phyloP scores from a whole-genome alignment of 176 grass and related monocot genomes.

The Juncus inflexus region DNA sequence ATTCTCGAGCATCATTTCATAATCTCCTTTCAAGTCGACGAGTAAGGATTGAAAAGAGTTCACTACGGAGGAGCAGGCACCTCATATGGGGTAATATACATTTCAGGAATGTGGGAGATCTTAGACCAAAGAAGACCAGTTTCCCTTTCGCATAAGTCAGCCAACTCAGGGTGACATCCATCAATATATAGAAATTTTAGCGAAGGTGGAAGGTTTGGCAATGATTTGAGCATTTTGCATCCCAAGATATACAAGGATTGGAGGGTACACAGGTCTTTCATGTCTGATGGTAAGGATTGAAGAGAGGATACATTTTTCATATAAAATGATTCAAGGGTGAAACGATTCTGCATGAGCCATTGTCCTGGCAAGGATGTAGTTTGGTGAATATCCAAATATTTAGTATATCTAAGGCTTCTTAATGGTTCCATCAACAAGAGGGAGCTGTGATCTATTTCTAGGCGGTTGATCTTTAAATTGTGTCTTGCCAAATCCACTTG shows the following conservation, averaged over 20 bases:
- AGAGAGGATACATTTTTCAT: slow-evolving; percentile 5
- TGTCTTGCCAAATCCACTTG: background rate
- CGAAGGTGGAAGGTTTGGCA: slow-evolving; percentile 15
- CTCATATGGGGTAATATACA: slow-evolving; percentile 6
- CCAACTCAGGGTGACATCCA: slow-evolving; percentile 2
- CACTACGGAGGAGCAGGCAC: too few relatives aligned
- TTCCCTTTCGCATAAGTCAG: background rate
- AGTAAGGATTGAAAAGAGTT: too few relatives aligned
- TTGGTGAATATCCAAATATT: slow-evolving; percentile 1
- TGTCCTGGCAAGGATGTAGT: slow-evolving; percentile 11
- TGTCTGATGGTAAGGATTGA: background rate
- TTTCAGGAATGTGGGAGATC: background rate
- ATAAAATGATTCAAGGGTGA: background rate
- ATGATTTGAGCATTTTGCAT: background rate
- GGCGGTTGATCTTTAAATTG: background rate
- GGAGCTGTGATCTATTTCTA: slow-evolving; percentile 2
- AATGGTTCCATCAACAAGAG: slow-evolving; percentile 12
- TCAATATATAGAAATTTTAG: background rate
- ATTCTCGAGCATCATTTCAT: too few relatives aligned
- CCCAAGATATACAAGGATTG: background rate
- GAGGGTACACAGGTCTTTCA: background rate
- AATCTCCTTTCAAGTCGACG: too few relatives aligned
- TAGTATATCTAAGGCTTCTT: slow-evolving; percentile 2
- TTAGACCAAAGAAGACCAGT: background rate
- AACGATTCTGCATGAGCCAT: slow-evolving; percentile 15